Percentiles rank a stretch among this genome's conserved stretches.
Evolutionary conservation across 208 protist species (phyloP).

Genomic region (Phytomonas serpens): DNA sequence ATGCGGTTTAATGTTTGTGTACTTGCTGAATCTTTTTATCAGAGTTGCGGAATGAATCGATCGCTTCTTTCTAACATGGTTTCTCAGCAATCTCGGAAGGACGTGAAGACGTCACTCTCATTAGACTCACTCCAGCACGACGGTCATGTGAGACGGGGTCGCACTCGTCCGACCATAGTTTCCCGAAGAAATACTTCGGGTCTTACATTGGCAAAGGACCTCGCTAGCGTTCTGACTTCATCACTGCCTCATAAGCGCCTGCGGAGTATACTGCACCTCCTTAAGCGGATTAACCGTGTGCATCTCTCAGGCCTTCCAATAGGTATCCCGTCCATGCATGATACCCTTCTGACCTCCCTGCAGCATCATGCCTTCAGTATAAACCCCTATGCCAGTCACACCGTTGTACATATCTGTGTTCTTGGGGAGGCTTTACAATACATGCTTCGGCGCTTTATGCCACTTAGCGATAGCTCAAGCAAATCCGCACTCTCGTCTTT

Average conservation of each 20-base stretch:
- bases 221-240: neutral
- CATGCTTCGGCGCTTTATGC: neutral
- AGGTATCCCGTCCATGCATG: neutral
- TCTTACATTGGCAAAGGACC: neutral
- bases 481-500: neutral
- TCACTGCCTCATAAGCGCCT: neutral
- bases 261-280: constrained; percentile 8
- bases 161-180: neutral
- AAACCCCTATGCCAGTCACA: neutral
- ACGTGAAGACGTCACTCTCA: neutral
- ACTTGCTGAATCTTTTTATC: constrained; percentile 44
- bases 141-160: neutral
- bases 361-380: neutral
- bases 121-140: neutral
- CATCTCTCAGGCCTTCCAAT: neutral
- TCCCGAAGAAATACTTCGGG: neutral
- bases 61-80: neutral
- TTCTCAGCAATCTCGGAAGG: neutral
- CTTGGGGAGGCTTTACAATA: neutral
- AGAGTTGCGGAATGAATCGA: constrained; percentile 16
- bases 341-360: neutral
- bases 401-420: neutral
- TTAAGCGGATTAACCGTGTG: neutral
- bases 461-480: neutral
- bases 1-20: constrained; percentile 23